Evolutionary conservation across 75 land plant genomes (phyloP).

Genomic region (Adiantum capillusveneris): DNA sequence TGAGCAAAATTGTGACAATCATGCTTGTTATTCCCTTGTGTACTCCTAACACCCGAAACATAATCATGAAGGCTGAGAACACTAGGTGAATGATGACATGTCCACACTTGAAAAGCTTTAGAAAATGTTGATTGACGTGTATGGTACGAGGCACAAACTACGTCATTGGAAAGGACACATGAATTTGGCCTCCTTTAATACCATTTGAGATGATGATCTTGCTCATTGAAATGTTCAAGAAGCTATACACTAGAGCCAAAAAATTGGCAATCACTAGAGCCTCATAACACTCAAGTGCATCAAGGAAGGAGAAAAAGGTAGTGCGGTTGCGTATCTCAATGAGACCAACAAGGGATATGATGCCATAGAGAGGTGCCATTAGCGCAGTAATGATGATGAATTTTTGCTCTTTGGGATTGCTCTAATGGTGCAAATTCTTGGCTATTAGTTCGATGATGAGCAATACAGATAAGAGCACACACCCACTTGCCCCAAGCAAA

Average conservation of each 20-base stretch:
- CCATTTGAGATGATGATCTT: conserved; percentile 85
- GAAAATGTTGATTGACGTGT: conserved; percentile 54
- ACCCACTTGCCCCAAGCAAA: conserved; percentile 47
- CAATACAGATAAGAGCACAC: conserved; percentile 58
- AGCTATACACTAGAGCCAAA: conserved; percentile 84
- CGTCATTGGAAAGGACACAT: conserved; percentile 81
- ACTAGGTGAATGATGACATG: conserved; percentile 85
- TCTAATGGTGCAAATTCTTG: conserved; percentile 92
- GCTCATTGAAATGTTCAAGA: conserved; percentile 75
- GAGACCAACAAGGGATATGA: conserved; percentile 78
- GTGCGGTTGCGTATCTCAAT: conserved; percentile 64
- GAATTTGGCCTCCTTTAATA: conserved; percentile 87
- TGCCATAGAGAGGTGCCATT: conserved; percentile 97
- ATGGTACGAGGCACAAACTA: conserved; percentile 73
- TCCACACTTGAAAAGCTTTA: conserved; percentile 88
- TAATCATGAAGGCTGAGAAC: conserved; percentile 72
- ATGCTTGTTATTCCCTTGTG: conserved; percentile 69
- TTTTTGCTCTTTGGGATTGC: conserved; percentile 93
- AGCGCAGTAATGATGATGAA: conserved; percentile 74
- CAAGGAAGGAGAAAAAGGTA: conserved; percentile 69
- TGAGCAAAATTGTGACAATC: conserved; percentile 70
- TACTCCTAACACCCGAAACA: conserved; percentile 59
- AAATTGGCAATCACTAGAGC: conserved; percentile 94
- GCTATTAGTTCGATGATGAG: conserved; percentile 68
- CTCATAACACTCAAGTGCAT: conserved; percentile 87